A percentile compares a stretch with the other conserved stretches of the same genome.
Conservation (phyloP, 331 rosid genomes). For the Acacia pycnantha region DNA sequence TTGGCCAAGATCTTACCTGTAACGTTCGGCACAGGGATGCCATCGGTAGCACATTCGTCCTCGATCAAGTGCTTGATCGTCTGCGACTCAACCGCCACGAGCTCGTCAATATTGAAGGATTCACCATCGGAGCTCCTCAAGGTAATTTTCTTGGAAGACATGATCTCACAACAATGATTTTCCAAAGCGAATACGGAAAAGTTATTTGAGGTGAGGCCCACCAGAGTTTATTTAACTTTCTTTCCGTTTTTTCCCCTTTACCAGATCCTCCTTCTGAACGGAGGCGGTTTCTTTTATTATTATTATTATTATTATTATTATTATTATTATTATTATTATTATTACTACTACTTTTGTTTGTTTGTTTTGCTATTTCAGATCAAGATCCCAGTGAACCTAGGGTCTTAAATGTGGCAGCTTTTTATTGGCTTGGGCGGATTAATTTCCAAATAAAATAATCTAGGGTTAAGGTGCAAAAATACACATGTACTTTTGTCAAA, state of each 20-base stretch:
- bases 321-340: no score
- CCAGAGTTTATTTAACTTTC: no score
- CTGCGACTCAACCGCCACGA: constrained; percentile 23
- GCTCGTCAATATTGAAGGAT: constrained; percentile 20
- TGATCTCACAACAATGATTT: not conserved
- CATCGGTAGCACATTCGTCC: constrained; percentile 6
- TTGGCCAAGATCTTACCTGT: constrained; percentile 24
- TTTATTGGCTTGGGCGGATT: not conserved
- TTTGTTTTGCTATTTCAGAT: not conserved
- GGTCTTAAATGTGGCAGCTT: not conserved
- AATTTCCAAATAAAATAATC: not conserved
- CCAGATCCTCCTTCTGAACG: no score
- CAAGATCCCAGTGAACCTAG: not conserved
- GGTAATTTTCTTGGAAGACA: constrained; percentile 18
- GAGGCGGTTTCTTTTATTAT: no score
- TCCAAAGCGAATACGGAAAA: not conserved
- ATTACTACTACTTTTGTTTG: not conserved
- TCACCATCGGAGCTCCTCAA: constrained; percentile 23
- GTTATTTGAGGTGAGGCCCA: no score
- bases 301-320: accelerated
- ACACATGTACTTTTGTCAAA: no score
- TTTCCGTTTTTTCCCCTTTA: no score
- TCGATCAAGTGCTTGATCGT: constrained; percentile 27
- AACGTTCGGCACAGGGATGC: constrained; percentile 14
- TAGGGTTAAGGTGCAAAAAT: no score